Percentiles rank a stretch among this genome's conserved stretches.
Conservation (phyloP, 352 stramenopile genomes). For the Pythium scleroteichum region DNA sequence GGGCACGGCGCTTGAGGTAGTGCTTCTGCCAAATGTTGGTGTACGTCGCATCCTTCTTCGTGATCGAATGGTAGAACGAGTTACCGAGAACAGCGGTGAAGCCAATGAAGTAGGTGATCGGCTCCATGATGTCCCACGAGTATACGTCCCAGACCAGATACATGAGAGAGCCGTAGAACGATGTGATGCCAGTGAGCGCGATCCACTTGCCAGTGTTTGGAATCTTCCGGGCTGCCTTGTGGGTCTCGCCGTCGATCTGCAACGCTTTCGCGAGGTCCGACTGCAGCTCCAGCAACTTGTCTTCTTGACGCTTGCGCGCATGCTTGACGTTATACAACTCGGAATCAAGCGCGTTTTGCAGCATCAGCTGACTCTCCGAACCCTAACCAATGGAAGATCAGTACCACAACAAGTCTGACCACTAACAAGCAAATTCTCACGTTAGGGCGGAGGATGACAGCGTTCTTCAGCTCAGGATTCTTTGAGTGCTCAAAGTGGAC, state of each 20-base stretch:
- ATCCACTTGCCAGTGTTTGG: constrained; percentile 79
- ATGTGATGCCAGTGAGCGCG: constrained; percentile 55
- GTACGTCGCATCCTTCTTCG: constrained; percentile 81
- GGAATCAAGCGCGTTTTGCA: constrained; percentile 75
- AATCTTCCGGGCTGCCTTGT: constrained; percentile 42
- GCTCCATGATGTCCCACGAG: constrained; percentile 90
- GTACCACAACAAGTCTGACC: neutral
- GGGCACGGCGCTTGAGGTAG: constrained; percentile 44
- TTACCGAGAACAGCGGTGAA: constrained; percentile 83
- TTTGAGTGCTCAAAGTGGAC: constrained; percentile 73
- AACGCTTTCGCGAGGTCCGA: constrained; percentile 51
- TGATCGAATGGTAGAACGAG: constrained; percentile 80
- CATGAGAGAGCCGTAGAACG: constrained; percentile 73
- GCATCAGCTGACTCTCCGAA: constrained; percentile 63
- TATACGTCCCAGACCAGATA: constrained; percentile 88
- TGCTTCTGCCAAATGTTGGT: constrained; percentile 84
- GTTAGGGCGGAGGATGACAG: constrained; percentile 68
- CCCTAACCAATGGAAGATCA: constrained; percentile 33
- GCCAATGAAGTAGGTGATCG: constrained; percentile 89
- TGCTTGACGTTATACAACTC: constrained; percentile 78
- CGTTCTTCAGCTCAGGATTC: constrained; percentile 67
- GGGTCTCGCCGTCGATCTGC: constrained; percentile 48
- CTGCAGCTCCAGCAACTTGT: constrained; percentile 43
- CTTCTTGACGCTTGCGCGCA: constrained; percentile 55
- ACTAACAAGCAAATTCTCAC: constrained; percentile 30